Base-by-base conservation (phyloP, 805 yeast genomes). In the Cyberlindnera japonica region DNA sequence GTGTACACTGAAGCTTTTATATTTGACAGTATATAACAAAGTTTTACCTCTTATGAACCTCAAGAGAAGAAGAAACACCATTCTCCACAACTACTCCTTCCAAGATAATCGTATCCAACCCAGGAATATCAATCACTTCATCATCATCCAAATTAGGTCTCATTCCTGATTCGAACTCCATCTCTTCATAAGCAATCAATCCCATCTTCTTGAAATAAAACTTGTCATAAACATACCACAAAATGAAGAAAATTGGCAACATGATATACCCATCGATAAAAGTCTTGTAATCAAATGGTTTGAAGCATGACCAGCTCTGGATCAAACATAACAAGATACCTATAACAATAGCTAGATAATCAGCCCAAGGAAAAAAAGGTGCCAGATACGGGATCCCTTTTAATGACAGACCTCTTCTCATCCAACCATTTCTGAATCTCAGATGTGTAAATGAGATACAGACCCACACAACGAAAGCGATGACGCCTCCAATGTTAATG, bases 391-490 rank as follows among this genome's bases (percentile, higher is more conserved):
- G 91, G 41, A 87, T 67, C 12, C 72, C 67, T 49, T 79, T 78
- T 49, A 91, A 62, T 22, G 79, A 64, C 40, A 81, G 76, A 37
- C 80, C 79, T 57, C 87, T 75, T 19, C 67, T 58, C 45, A 71
- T 68, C 55, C 84, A 67, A 12, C 82, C 80, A 23, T 63, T 58
- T 80, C 83, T 82, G 61, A 83, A 83, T 58, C 87, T 69, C 40
- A 81, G 61, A 61, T 82, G 89, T 6, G 80, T 66, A 24, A 72
- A 61, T 21, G 79, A 69, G 45, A 82, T 80, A 55, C 76, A 71
- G 23, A 77, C 71, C 90, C 90, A 81, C 18, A 83, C 70, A 45
- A 82, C 77, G 50, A 83, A 74, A 31, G 90, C 89, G 11, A 87
- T 79, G 33, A 82, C 83, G 33, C 85, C 84, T 13, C 85, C 73